Conservation (phyloP, 2,329 filamentous ascomycete genomes). For the Aulographum hederae region DNA sequence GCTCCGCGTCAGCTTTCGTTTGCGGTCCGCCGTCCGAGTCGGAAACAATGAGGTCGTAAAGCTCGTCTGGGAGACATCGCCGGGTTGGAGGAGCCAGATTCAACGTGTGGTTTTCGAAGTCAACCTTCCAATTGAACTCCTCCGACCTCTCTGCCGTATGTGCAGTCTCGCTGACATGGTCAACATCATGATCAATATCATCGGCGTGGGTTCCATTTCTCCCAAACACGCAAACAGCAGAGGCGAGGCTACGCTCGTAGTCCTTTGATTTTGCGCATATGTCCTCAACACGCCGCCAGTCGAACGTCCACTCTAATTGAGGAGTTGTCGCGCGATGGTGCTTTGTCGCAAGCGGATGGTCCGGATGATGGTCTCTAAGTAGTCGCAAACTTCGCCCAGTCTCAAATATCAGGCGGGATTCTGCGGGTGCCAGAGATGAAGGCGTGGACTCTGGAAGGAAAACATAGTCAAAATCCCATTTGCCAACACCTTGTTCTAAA, state of each 20-base stretch:
- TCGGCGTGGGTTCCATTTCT: too few species aligned
- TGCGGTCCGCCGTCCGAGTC: too few species aligned
- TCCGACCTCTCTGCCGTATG: too few species aligned
- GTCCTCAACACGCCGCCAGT: conserved; percentile 48
- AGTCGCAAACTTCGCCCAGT: conserved; percentile 60
- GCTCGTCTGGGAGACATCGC: conserved; percentile 15
- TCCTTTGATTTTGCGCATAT: conserved; percentile 40
- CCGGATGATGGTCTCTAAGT: conserved; percentile 49
- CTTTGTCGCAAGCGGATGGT: conserved; percentile 46
- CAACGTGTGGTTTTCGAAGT: conserved; percentile 10
- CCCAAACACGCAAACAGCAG: too few species aligned
- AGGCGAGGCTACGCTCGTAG: conserved; percentile 29
- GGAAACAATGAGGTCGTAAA: conserved; percentile 11
- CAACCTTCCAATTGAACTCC: conserved; percentile 8
- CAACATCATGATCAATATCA: not conserved
- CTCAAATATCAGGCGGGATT: conserved; percentile 58
- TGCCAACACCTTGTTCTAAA: conserved; percentile 3
- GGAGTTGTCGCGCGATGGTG: conserved; percentile 35
- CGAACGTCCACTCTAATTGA: conserved; percentile 47
- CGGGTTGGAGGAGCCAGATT: conserved; percentile 1
- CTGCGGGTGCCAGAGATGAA: conserved; percentile 50
- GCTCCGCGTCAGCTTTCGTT: too few species aligned
- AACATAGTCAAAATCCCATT: conserved; percentile 42
- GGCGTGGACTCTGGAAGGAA: conserved; percentile 51
- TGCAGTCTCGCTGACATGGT: conserved; percentile 5